phyloP scores from a whole-genome alignment of 2,329 filamentous ascomycete species.

The Didymella glomerata region DNA sequence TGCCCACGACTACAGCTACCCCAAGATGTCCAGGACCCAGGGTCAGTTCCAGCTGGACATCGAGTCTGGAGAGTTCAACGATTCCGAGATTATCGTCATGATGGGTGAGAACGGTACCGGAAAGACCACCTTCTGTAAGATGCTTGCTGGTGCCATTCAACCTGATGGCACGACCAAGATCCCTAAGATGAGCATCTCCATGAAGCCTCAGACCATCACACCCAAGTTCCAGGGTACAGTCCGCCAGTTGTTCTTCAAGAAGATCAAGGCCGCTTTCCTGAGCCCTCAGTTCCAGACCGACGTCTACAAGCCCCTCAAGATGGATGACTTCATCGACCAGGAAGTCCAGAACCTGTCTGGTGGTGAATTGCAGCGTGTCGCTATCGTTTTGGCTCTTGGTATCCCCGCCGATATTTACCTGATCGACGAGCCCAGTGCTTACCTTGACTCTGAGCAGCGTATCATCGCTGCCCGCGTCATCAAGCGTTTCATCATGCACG shows the following conservation, averaged over 20 bases:
- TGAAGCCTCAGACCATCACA: constrained; percentile 99
- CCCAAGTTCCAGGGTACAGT: constrained; percentile 98
- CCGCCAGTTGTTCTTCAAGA: constrained; percentile 98
- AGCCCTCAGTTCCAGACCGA: constrained; percentile 99
- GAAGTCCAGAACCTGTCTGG: constrained; percentile 99
- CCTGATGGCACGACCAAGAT: constrained; percentile 82
- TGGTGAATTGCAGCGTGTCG: constrained; percentile 99
- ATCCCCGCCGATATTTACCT: constrained; percentile 97
- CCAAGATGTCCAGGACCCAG: constrained; percentile 89
- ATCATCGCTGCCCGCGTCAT: constrained; percentile 97
- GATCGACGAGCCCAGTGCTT: constrained; percentile 86
- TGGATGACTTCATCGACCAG: constrained; percentile 99
- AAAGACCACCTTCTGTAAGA: constrained; percentile 98
- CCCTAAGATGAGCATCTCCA: constrained; percentile 95
- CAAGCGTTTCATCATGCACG: constrained; percentile 99
- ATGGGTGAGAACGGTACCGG: constrained; percentile 99
- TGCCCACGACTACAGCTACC: constrained; percentile 85
- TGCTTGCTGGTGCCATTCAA: constrained; percentile 91
- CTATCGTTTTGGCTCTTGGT: constrained; percentile 95
- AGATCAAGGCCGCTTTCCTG: constrained; percentile 96
- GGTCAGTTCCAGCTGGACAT: constrained; percentile 86
- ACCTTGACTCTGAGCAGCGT: constrained; percentile 98
- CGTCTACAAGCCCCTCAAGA: constrained; percentile 98
- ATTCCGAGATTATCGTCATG: constrained; percentile 99
- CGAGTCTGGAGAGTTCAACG: constrained; percentile 86